Evolutionary conservation across 305 asterid genomes (phyloP), one percentile per base, ranked within the genome.

Genomic region (Fraxinus sp.): DNA sequence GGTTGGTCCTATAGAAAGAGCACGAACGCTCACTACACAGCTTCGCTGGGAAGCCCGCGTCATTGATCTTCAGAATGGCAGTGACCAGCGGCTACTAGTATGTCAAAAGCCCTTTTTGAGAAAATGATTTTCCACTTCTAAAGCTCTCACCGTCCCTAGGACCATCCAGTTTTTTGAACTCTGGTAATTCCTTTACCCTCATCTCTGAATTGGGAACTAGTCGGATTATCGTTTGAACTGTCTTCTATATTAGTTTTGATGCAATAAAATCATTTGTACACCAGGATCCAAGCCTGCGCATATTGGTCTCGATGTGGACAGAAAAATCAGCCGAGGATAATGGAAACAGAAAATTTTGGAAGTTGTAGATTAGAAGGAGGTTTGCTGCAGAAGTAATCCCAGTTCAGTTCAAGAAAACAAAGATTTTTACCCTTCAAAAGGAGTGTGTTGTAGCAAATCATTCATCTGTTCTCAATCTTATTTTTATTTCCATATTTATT

Each of bases 21-120:
- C 94, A 46, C 90, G 99, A 0, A 86, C 79, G 16, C 86, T 93
- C 1, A 94, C 93, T 33, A 89, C 94, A 75, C 97, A 90, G 86
- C 92, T 96, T 28, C 95, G 95, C 22, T 96, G 99, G 99, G 98
- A 96, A 86, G 95, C 98, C 76, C 94, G 99, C 32, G 94, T 94
- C 79, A 91, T 96, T 26, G 97, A 94, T 83, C 94, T 91, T 79
- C 93, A 91, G 84, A 90, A 93, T 46, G 99, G 99, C 84, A 95
- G 95, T 71, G 98, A 95, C 85, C 94, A 91, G 86, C 93, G 99
- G 78, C 86, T 94, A 78, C 93, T 95, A 52, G 88, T 95, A n/a
- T 91, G 98, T 90, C 99, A 95, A 89, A 95, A 94, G 82, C 99
- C 97, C 73, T 95, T 95, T 52, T 77, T 89, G 86, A 91, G 92